Percentiles rank a stretch among this genome's conserved stretches.
Evolutionary conservation across 768 basidiomycete species (phyloP).

Genomic region (Serendipita vermifera): DNA sequence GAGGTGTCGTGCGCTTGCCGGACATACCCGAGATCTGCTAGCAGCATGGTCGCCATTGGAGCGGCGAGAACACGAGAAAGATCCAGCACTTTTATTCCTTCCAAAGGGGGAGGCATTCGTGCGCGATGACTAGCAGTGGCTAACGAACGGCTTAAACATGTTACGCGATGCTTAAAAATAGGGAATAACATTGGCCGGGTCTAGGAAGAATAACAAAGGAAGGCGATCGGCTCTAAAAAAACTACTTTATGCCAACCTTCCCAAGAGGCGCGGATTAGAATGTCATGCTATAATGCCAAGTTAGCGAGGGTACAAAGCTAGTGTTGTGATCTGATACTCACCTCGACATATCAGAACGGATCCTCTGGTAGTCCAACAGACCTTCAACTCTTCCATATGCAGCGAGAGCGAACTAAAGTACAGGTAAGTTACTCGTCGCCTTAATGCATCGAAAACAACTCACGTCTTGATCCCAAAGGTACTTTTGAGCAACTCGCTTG

Average conservation of each 20-base stretch:
- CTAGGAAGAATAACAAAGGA: too few relatives aligned
- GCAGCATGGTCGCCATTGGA: constrained; percentile 81
- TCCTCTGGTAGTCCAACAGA: constrained; percentile 85
- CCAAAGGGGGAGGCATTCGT: constrained; percentile 64
- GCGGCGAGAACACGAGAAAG: constrained; percentile 86
- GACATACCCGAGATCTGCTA: constrained; percentile 57
- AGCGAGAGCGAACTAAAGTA: constrained; percentile 59
- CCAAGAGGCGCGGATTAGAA: too few relatives aligned
- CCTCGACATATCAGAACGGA: constrained; percentile 31
- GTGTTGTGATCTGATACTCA: constrained; percentile 25
- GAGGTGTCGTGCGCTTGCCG: neutral
- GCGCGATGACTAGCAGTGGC: too few relatives aligned
- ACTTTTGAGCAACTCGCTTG: constrained; percentile 88
- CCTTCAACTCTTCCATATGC: constrained; percentile 86
- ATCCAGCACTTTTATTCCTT: constrained; percentile 74
- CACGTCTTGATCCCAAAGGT: constrained; percentile 94
- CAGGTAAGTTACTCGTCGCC: constrained; percentile 8
- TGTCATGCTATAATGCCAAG: neutral
- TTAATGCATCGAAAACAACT: constrained; percentile 21
- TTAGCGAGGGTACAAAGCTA: neutral
- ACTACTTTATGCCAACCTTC: too few relatives aligned
- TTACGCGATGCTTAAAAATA: too few relatives aligned
- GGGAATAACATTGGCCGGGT: too few relatives aligned
- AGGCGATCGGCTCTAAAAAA: too few relatives aligned
- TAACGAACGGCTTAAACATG: too few relatives aligned